phyloP scores from a whole-genome alignment of 768 basidiomycete species.

The Pleurotus eryngii region DNA sequence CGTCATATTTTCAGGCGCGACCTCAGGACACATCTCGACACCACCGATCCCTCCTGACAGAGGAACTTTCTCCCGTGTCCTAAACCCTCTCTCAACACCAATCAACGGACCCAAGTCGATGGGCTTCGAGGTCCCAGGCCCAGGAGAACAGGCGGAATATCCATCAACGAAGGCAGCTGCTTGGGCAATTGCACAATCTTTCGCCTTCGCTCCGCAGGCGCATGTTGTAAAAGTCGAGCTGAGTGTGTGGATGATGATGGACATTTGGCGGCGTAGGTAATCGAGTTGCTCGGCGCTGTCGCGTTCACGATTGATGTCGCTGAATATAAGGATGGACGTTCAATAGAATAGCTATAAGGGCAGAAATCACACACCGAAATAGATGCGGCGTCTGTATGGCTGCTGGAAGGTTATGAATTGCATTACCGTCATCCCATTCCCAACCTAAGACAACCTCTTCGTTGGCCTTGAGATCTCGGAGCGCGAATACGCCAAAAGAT shows the following conservation, averaged over 20 bases:
- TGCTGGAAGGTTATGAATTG: slow-evolving; percentile 74
- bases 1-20: background rate
- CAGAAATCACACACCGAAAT: slow-evolving; percentile 48
- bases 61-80: slow-evolving; percentile 54
- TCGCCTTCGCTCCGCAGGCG: slow-evolving; percentile 62
- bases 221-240: slow-evolving; percentile 72
- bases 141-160: background rate
- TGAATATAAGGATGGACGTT: slow-evolving; percentile 3
- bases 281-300: slow-evolving; percentile 43
- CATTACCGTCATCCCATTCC: slow-evolving; percentile 96
- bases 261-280: slow-evolving; percentile 62
- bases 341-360: slow-evolving; percentile 6
- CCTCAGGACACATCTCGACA: slow-evolving; percentile 42
- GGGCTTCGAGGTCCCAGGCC: background rate
- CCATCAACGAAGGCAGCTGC: slow-evolving; percentile 60
- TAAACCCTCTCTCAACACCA: slow-evolving; percentile 57
- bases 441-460: slow-evolving; percentile 90
- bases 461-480: slow-evolving; percentile 66
- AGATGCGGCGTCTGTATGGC: slow-evolving; percentile 54
- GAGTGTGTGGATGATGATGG: slow-evolving; percentile 67
- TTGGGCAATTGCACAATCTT: slow-evolving; percentile 60
- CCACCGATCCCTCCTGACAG: slow-evolving; percentile 62
- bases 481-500: slow-evolving; percentile 78
- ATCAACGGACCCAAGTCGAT: slow-evolving; percentile 62
- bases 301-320: slow-evolving; percentile 4